Evolutionary conservation across 1,139 yeast species (phyloP), one percentile per base, ranked within the genome.

Genomic region (Sugiyamaella castrensis): DNA sequence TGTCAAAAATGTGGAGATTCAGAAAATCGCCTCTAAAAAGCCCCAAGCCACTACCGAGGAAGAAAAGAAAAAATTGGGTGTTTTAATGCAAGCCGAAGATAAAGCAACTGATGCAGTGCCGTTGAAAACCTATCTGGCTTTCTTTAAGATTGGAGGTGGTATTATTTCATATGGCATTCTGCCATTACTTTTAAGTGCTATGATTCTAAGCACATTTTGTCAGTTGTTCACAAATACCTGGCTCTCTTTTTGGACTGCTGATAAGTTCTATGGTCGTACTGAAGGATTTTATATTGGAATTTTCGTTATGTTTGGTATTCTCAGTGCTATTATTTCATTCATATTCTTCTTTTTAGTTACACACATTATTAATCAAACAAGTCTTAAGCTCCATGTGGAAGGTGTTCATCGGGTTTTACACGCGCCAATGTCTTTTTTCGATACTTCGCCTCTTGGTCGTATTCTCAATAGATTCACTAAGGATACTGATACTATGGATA

Each of bases 401-500:
- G 92, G 95, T 0, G 72, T 84, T 33, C 66, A 76, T 38, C 75
- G 76, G 41, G 73, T 89, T n/a, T 67, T 89, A 54, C 86, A 79
- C 62, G 91, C 84, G 50, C 95, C 91, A 34, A 80, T 81, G 85
- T 65, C 81, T 2, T 83, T 74, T 58, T 72, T 82, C 56, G 89
- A 83, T 59, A 74, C 85, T 1, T 80, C 87, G 0, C 89, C 89
- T 4, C 66, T 82, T 56, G 89, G 92, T 5, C 73, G 92, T 54
- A 77, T 84, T 48, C 67, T 84, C 61, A 84, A 84, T 63, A 70
- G 92, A 54, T 83, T 82, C 63, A 84, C 95, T 1, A 87, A 86
- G 61, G 96, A 88, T 66, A 84, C 94, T 0, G 95, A 87, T 63
- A 82, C 83, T 31, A 70, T 87, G 59, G 96, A 88, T 64, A 87